Evolutionary conservation across 805 yeast genomes (phyloP).

Genomic region (Yamadazyma akitaensis): DNA sequence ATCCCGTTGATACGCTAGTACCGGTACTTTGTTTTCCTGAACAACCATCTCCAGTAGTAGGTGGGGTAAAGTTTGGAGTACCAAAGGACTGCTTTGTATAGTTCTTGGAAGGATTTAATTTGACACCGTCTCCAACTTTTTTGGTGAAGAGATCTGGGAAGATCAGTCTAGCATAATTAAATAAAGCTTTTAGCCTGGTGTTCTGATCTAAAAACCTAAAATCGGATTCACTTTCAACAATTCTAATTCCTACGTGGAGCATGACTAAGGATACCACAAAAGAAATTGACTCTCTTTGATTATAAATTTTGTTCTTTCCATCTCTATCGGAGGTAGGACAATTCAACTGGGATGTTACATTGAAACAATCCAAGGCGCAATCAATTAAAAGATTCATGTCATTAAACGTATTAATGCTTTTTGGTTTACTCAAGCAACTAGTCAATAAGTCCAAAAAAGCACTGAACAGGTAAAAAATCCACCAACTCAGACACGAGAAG

Average conservation of each 20-base stretch:
- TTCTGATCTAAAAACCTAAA: constrained; percentile 16
- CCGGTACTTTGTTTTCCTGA: neutral
- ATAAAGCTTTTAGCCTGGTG: constrained; percentile 16
- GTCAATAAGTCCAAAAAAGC: constrained; percentile 31
- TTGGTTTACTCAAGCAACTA: constrained; percentile 29
- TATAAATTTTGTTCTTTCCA: constrained; percentile 2
- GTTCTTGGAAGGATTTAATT: neutral
- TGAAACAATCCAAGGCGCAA: constrained; percentile 14
- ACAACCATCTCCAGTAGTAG: neutral
- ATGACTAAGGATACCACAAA: constrained; percentile 20
- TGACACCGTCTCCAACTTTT: neutral
- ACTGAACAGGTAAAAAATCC: constrained; percentile 27
- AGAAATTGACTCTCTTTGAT: constrained; percentile 19
- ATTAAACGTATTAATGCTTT: constrained; percentile 21
- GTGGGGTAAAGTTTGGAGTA: neutral
- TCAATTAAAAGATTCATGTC: constrained; percentile 30
- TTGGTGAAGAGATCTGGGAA: constrained; percentile 19
- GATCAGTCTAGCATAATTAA: constrained; percentile 16
- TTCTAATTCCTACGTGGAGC: constrained; percentile 20
- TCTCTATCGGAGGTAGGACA: neutral
- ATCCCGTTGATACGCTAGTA: neutral
- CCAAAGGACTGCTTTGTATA: neutral
- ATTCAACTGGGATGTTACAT: constrained; percentile 1
- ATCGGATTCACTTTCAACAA: constrained; percentile 20
- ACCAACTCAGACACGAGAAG: constrained; percentile 29